phyloP scores from a whole-genome alignment of 1,139 yeast species.

The Pichia sp. region DNA sequence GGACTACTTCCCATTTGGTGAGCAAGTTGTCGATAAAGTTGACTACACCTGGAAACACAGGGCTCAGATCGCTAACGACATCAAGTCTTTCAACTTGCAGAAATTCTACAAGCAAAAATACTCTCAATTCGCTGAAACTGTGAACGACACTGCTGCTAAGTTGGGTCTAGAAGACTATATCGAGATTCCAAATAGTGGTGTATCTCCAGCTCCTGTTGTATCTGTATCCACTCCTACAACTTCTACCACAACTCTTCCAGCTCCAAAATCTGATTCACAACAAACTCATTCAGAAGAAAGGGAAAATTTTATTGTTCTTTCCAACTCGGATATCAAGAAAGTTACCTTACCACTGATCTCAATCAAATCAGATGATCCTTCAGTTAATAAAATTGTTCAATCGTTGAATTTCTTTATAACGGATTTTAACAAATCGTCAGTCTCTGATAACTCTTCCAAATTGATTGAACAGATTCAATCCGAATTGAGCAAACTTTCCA shows the following conservation, averaged over 20 bases:
- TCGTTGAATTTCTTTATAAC: constrained; percentile 31
- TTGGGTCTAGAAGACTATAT: constrained; percentile 36
- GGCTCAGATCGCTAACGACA: constrained; percentile 20
- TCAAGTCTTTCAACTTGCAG: constrained; percentile 21
- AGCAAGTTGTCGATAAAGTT: constrained; percentile 40
- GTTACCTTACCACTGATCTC: constrained; percentile 24
- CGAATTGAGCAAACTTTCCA: constrained; percentile 26
- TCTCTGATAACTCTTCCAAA: constrained; percentile 33
- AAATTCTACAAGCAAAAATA: constrained; percentile 18
- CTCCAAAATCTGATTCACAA: not conserved
- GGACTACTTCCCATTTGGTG: constrained; percentile 57
- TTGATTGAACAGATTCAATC: constrained; percentile 39
- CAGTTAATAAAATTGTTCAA: constrained; percentile 27
- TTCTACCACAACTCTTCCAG: constrained; percentile 15
- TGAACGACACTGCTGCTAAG: constrained; percentile 31
- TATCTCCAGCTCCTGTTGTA: constrained; percentile 13
- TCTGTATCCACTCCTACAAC: not conserved
- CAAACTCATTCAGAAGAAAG: constrained; percentile 3
- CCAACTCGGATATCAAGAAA: constrained; percentile 14
- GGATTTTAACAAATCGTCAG: constrained; percentile 26
- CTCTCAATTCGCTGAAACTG: constrained; percentile 18
- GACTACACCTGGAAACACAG: constrained; percentile 37
- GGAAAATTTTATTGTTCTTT: constrained; percentile 10
- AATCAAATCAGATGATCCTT: constrained; percentile 27
- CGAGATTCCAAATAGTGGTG: constrained; percentile 37